phyloP scores from a whole-genome alignment of 768 basidiomycete genomes.

The Megacollybia marginata region DNA sequence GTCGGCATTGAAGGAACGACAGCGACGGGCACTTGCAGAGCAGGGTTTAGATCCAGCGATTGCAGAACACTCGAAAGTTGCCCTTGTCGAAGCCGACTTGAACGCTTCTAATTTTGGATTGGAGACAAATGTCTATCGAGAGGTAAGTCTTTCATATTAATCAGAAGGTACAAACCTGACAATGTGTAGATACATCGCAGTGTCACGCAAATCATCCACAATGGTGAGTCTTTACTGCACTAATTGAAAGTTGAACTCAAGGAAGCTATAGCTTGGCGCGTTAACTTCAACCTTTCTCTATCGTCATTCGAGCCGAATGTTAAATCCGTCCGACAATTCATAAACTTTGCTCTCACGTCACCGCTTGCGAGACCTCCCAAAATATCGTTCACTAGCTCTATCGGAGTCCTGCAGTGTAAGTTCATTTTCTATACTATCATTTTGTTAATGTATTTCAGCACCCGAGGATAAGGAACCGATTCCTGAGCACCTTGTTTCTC shows the following conservation, averaged over 20 bases:
- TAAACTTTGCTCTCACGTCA: conserved; percentile 27
- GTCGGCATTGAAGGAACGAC: conserved; percentile 12
- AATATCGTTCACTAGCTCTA: conserved; percentile 16
- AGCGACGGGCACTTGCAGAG: conserved; percentile 19
- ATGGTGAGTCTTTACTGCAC: conserved; percentile 14
- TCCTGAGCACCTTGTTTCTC: conserved; percentile 2
- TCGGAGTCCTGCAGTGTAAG: conserved; percentile 12
- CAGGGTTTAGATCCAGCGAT: conserved; percentile 23
- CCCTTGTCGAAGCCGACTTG: conserved; percentile 26
- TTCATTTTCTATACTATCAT: neutral
- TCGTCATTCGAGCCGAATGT: conserved; percentile 45
- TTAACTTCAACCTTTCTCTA: conserved; percentile 39
- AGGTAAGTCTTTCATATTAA: conserved; percentile 10
- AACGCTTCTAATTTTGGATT: conserved; percentile 22
- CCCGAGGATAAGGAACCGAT: neutral
- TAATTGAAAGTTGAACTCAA: neutral
- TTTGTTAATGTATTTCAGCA: too few relatives aligned
- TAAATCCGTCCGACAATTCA: conserved; percentile 35
- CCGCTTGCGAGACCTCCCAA: neutral
- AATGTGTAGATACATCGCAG: conserved; percentile 14
- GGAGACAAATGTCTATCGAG: conserved; percentile 7
- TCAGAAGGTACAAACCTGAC: neutral
- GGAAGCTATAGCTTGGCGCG: conserved; percentile 7
- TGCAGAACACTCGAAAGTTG: conserved; percentile 23
- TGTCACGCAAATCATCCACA: conserved; percentile 31